Conservation (phyloP, 1,284 basidiomycete genomes). For the Moesziomyces globuligerus region DNA sequence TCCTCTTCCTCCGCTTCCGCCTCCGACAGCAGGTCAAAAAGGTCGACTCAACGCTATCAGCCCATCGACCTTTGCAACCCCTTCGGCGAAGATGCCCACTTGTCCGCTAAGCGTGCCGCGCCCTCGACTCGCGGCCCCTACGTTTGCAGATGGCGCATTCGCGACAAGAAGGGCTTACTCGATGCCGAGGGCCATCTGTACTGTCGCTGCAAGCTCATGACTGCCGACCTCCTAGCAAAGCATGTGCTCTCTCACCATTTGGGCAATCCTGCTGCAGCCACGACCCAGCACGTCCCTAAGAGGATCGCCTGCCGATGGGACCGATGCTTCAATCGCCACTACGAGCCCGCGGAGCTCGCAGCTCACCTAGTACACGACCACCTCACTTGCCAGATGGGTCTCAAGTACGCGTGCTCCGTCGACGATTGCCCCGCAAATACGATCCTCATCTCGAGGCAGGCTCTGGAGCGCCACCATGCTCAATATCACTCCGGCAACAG, state of each 20-base stretch:
- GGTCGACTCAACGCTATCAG: conserved; percentile 6
- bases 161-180: conserved; percentile 25
- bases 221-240: conserved; percentile 24
- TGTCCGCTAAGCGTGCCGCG: conserved; percentile 6
- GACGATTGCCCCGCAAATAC: conserved; percentile 12
- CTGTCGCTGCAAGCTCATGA: conserved; percentile 22
- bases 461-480: conserved; percentile 14
- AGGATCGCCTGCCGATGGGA: conserved; percentile 34
- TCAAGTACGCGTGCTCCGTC: conserved; percentile 29
- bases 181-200: conserved; percentile 13
- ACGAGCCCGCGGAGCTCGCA: conserved; percentile 17
- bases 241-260: conserved; percentile 22
- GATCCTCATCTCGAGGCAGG: conserved; percentile 10
- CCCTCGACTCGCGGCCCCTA: conserved; percentile 8
- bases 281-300: background rate
- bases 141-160: conserved; percentile 21
- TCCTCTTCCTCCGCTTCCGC: conserved; percentile 4
- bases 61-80: conserved; percentile 18
- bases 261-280: background rate
- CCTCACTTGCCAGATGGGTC: conserved; percentile 20
- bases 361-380: conserved; percentile 32
- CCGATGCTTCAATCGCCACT: conserved; percentile 31
- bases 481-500: conserved; percentile 13
- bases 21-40: background rate
- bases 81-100: conserved; percentile 20